These are phyloP conservation scores for Colletotrichum sp. DNA, from an alignment of 2,329 filamentous ascomycete genomes.

Conservation along the genomic window DNA sequence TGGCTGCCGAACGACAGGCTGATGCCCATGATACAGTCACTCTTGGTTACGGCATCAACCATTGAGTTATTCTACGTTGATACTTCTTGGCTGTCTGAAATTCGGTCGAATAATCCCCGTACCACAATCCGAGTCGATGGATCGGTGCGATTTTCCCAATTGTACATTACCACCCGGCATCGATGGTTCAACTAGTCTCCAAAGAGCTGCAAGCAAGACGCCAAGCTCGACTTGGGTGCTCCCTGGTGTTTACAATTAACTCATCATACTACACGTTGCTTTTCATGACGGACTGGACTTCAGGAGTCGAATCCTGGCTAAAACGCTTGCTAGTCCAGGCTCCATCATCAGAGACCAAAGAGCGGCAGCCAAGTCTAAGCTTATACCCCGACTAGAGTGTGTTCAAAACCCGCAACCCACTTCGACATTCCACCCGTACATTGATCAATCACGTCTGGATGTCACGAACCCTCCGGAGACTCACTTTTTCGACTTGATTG, in stretches of 20 bases:
- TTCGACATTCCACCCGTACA: no score
- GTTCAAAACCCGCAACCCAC: neutral
- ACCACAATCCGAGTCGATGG: neutral
- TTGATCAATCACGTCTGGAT: neutral
- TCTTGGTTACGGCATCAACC: neutral
- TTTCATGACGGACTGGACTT: neutral
- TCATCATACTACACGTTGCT: neutral
- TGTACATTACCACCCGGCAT: no score
- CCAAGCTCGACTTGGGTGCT: neutral
- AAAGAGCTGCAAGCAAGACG: neutral
- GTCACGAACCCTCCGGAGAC: neutral
- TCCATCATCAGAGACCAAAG: neutral
- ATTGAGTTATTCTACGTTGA: neutral
- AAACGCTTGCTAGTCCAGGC: neutral
- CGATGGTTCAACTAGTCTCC: neutral
- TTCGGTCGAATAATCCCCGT: no score
- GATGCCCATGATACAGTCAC: neutral
- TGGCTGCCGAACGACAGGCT: neutral
- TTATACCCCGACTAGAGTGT: neutral
- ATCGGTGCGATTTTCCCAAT: neutral
- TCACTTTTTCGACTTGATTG: neutral
- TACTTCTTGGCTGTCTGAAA: no score
- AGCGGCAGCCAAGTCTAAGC: neutral
- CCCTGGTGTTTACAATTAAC: neutral
- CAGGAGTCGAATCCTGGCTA: neutral